These are phyloP conservation scores for Barbatosphaeria neglecta DNA, from an alignment of 495 filamentous ascomycete genomes.

Conservation along the genomic window DNA sequence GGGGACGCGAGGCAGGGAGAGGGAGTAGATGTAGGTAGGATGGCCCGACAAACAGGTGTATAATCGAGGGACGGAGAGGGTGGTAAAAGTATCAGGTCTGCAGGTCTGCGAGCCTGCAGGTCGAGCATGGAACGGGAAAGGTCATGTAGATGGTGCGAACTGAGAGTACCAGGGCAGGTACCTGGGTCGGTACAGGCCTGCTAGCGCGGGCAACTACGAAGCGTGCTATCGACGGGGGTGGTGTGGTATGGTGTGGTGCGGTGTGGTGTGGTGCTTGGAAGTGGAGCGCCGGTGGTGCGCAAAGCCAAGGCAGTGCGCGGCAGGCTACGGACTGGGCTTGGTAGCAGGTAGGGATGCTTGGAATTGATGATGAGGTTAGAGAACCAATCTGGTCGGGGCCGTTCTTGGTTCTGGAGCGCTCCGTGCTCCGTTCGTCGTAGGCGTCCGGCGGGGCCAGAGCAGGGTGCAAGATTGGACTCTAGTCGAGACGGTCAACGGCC, in stretches of 20 bases:
- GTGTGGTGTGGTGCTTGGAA: too few species aligned
- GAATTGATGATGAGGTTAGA: not conserved
- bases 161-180: not conserved
- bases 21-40: too few species aligned
- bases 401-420: not conserved
- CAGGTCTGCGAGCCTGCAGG: not conserved
- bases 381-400: too few species aligned
- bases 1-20: too few species aligned
- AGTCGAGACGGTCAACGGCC: not conserved
- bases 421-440: not conserved
- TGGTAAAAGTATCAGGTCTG: too few species aligned
- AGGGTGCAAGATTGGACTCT: not conserved
- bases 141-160: not conserved
- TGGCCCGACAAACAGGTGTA: too few species aligned
- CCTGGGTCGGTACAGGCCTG: not conserved
- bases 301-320: not conserved
- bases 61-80: too few species aligned
- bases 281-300: not conserved
- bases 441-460: not conserved
- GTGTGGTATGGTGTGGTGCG: too few species aligned
- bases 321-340: too few species aligned
- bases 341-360: too few species aligned
- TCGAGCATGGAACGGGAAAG: not conserved
- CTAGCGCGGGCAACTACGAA: too few species aligned
- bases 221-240: not conserved